Base-by-base conservation (phyloP, 345 rosid species). In the Rhizophora apiculata region DNA sequence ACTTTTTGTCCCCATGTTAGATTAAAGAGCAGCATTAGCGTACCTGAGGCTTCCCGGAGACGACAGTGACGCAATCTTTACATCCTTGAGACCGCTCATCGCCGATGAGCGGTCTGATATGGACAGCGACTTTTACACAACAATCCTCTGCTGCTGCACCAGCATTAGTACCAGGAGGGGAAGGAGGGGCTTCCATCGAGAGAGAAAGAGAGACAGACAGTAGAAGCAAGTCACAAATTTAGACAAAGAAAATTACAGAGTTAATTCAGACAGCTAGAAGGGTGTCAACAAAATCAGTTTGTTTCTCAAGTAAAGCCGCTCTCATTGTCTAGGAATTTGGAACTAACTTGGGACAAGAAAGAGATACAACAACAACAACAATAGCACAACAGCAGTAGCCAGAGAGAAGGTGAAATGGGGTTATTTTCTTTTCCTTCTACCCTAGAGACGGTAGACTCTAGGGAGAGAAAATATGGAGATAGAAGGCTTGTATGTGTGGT, bases 11-110 rank as follows among this genome's bases (percentile, higher is more conserved):
- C 22, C 64, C 6, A 57, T 26, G 26, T 29, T 49, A 69, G 76
- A 83, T 70, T 78, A 59, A 56, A 26, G 72, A 54, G 1, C 37
- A 34, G 43, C 34, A 48, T 11, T 26, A 34, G 46, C 68, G 79
- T 78, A 93, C 99, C 99, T 96, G 99, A 32, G 98, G 96, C 88
- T 96, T 92, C 69, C 96, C 98, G 6, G 89, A 36, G 32, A 86
- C 81, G 60, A 92, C 91, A 72, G 91, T 79, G 82, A 96, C 97
- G 60, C 99, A 96, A 76, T 96, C 99, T 78, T 90, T 80, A 82
- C 98, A 96, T 2, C 99, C 99, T 74, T 90, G 96, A 62, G 90
- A 82, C 64, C 80, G 80, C 79, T 96, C 99, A 53, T 96, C 99
- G 30, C 87, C 93, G 76, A 96, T 90, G 65, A 96, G 92, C 18